Conservation (phyloP, 2,329 filamentous ascomycete genomes). For the Epicoccum nigrum region DNA sequence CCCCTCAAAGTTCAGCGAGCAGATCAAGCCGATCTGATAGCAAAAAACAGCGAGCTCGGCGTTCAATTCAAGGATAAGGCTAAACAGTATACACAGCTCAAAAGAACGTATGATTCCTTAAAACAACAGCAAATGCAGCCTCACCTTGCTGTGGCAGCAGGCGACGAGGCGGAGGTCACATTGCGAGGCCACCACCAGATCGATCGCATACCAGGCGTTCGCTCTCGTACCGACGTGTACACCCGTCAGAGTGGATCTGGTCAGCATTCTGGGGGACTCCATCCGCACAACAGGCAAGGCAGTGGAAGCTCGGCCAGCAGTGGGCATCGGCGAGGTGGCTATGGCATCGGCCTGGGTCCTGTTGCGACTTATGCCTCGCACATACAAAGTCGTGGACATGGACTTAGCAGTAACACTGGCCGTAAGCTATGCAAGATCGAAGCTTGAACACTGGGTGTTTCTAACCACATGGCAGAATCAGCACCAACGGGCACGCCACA, state of each 20-base stretch:
- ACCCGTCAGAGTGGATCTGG: constrained; percentile 23
- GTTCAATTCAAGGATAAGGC: constrained; percentile 73
- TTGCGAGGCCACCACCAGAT: constrained; percentile 41
- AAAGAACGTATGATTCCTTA: constrained; percentile 64
- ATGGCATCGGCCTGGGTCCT: constrained; percentile 22
- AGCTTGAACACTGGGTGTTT: no score
- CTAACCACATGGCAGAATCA: constrained; percentile 27
- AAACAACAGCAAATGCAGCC: constrained; percentile 62
- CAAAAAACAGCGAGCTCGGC: constrained; percentile 74
- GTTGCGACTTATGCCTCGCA: constrained; percentile 27
- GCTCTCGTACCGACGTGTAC: constrained; percentile 32
- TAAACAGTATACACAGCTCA: constrained; percentile 70
- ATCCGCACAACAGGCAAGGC: constrained; percentile 25
- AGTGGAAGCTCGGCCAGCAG: constrained; percentile 38
- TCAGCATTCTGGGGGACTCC: constrained; percentile 21
- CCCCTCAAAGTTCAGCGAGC: constrained; percentile 58
- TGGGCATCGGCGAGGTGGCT: constrained; percentile 26
- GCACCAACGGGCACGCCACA: constrained; percentile 34
- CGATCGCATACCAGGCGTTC: constrained; percentile 38
- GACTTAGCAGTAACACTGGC: constrained; percentile 20
- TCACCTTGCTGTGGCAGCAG: constrained; percentile 61
- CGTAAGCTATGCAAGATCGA: constrained; percentile 26
- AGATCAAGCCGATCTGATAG: constrained; percentile 67
- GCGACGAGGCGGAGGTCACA: constrained; percentile 50
- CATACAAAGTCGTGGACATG: constrained; percentile 25